Evolutionary conservation across 192 early-diverging fungal species (phyloP), one percentile per base, ranked within the genome.

Genomic region (Paraglomus brasilianum): DNA sequence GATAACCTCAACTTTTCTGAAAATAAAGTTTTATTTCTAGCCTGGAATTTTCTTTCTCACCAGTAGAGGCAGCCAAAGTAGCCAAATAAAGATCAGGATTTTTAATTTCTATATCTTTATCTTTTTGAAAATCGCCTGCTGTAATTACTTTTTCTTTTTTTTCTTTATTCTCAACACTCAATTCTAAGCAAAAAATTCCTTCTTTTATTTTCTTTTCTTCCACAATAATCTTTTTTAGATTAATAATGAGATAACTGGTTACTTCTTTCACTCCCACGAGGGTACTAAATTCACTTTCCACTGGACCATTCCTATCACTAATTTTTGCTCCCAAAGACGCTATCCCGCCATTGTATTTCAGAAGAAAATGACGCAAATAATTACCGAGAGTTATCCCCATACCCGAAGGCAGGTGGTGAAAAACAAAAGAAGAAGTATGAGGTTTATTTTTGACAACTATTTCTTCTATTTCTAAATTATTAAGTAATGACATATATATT

Each of bases 401-500:
- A 7, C 4, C 6, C 17, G 38, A 8, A 43, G 58, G 58, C 38
- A 61, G 44, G 22, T 61, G 39, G 8, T n/a, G 58, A 42, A 61
- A 61, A 39, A 61, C 40, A 61, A 61, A 61, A 15, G 58, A 61
- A 43, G 58, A 41, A 40, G 14, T 40, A 41, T 41, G 15, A 15
- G 58, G 38, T 14, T 61, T 41, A 42, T 42, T 39, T 61, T 61
- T 61, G 38, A 8, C 21, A 44, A 43, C 17, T 61, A 43, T 61
- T 61, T 61, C 58, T 61, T 61, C 39, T 22, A 61, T 61, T 40
- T 40, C 53, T 56, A 56, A 21, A 56, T 56, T 56, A 21, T 56
- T 56, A 24, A 56, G 53, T 21, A 56, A 56, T 56, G 53, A 56
- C 53, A 56, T 56, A 56, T 56, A 56, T 56, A 56, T 56, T 56